Evolutionary conservation across 2,329 filamentous ascomycete genomes (phyloP), one percentile per base, ranked within the genome.

Genomic region (Claviceps humidiphila): DNA sequence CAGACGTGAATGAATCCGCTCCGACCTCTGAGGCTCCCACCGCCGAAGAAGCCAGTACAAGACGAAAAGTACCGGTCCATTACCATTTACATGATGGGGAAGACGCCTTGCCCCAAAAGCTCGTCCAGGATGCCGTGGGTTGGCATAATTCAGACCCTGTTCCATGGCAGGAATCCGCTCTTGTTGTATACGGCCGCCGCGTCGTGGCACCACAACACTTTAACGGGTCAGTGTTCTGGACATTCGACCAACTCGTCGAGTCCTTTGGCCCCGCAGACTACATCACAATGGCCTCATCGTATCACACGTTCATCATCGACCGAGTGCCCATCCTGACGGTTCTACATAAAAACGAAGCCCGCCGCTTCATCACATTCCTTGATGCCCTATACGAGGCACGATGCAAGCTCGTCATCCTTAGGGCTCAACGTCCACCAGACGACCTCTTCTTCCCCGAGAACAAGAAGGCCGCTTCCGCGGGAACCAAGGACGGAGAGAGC

Each of bases 321-420:
- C 69, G 81, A 20, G 74, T 91, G 1, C 87, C 87, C 0, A 63
- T 85, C 16, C 70, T 93, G 13, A 82, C 78, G 0, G 65, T 83
- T 2, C 67, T 80, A 1, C 81, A 83, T 64, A 91, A 89, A 66
- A 91, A 90, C 63, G 87, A 91, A 68, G 87, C 87, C 1, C 74
- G 87, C 4, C 77, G 87, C 11, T 82, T 93, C 63, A 91, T 91
- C 62, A 90, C 85, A 0, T 73, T 93, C 1, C 75, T 91, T 1
- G 87, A 93, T 61, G 87, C 87, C 0, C 72, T 89, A 0, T 91
- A 91, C 66, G 87, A 91, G 69, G 83, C 85, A n/a, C 77, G 82
- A 7, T 90, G 87, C 65, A 87, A 87, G 58, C 75, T 91, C 9
- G 67, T 88, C 44, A 74, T 91, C 26, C 8, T 30, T 50, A 74